Base-by-base conservation (phyloP, 139 green algal species). In the Astrephomene gubernaculifera region DNA sequence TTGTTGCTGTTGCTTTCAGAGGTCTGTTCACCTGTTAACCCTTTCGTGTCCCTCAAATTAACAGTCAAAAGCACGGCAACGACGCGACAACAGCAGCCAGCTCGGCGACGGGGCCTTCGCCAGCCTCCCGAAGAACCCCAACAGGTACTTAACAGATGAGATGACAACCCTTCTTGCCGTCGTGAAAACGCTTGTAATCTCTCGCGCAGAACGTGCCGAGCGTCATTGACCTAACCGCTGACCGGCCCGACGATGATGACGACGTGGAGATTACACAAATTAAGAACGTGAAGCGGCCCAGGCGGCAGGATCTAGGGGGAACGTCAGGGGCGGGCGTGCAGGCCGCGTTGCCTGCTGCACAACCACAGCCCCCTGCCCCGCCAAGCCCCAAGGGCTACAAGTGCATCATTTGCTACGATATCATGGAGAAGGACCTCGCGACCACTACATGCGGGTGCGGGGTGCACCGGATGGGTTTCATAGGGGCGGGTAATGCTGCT, bases 331-430 rank as follows among this genome's bases (percentile, higher is more conserved):
- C 29, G 43, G 70, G 29, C 38, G 70, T 7, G 29, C 27, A n/a
- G 41, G 65, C 65, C 12, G 14, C 35, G 4, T 27, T 41, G 27
- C 41, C 27, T 10, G 29, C 41, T 1, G 39, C 60, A 4, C 5
- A 39, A 2, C 17, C 38, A 27, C 60, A 57, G 27, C 76, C 76
- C 2, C 60, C 60, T 0, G 35, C 41, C 2, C 76, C 76, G 57
- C 29, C 29, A 1, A 72, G 60, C 39, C 79, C 79, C 22, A 86
- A 86, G 65, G 79, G 79, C 35, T 86, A 79, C 65, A 86, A 78
- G 65, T 86, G 79, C 44, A 61, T 31, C 25, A 78, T 86, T 35
- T 86, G 79, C 65, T 49, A 70, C 4, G 79, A 86, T 10, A 33
- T 27, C 10, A 86, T 78, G 49, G 79, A 86, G 35, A 2, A 27